These are phyloP conservation scores for Petrea volubilis DNA, from an alignment of 257 asterid species.

Conservation along the genomic window DNA sequence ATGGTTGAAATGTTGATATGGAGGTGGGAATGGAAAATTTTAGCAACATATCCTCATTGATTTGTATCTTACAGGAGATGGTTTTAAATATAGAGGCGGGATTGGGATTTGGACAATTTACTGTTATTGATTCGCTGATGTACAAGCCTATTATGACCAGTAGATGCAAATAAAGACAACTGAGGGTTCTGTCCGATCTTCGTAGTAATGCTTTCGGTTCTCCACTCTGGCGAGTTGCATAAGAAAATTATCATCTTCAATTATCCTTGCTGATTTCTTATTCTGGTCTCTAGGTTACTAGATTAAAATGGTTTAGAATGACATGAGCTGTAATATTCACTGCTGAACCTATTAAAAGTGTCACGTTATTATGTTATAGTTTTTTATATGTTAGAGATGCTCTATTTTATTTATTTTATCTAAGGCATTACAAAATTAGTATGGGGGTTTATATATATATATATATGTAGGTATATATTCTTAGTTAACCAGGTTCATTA, in stretches of 20 bases:
- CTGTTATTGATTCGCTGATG: background rate
- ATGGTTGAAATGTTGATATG: background rate
- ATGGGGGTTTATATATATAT: no score
- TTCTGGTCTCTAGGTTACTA: background rate
- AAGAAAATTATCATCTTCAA: background rate
- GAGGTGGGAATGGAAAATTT: background rate
- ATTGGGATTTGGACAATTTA: background rate
- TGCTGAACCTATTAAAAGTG: no score
- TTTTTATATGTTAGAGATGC: no score
- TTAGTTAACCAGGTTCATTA: no score
- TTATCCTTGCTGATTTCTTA: background rate
- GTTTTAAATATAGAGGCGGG: background rate
- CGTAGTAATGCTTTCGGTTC: background rate
- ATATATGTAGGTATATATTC: no score
- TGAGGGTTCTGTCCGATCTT: background rate
- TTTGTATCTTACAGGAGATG: background rate
- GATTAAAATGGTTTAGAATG: background rate
- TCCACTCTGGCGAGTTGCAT: background rate
- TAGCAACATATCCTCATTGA: background rate
- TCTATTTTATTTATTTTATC: no score
- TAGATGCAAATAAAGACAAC: background rate
- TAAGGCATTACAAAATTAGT: no score
- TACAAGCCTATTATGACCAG: background rate
- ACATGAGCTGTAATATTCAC: background rate
- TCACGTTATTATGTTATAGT: no score